phyloP scores from a whole-genome alignment of 495 filamentous ascomycete species.

The Amphirosellinia nigrospora region DNA sequence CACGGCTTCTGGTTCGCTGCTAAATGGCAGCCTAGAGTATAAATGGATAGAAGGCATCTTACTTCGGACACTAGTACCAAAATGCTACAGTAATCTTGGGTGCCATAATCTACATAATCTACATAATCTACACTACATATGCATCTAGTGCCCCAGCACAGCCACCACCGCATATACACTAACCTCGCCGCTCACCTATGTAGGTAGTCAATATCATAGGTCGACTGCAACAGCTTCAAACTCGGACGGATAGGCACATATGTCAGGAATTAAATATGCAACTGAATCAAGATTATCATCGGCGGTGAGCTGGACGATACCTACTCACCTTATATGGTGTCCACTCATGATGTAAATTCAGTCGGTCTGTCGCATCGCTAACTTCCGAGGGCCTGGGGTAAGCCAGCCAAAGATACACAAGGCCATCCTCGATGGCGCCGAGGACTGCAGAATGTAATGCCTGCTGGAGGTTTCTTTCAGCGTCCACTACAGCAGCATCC shows the following conservation, averaged over 20 bases:
- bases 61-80: no score
- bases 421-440: not conserved
- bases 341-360: not conserved
- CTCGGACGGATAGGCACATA: not conserved
- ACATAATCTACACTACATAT: not conserved
- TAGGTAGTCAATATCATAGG: not conserved
- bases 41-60: constrained; percentile 3
- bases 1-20: constrained; percentile 8
- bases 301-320: not conserved
- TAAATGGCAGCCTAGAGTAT: constrained; percentile 25
- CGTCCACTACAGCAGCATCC: not conserved
- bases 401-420: not conserved
- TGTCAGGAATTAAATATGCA: not conserved
- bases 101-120: not conserved
- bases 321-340: not conserved
- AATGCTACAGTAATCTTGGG: no score
- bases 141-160: not conserved
- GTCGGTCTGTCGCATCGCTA: constrained; percentile 3
- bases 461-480: not conserved
- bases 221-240: not conserved
- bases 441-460: constrained; percentile 1
- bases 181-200: not conserved
- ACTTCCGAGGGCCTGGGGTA: constrained; percentile 3
- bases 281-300: not conserved
- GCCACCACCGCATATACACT: constrained; percentile 20